Evolutionary conservation across 1,284 basidiomycete genomes (phyloP).

Genomic region (Takashimella koratensis): DNA sequence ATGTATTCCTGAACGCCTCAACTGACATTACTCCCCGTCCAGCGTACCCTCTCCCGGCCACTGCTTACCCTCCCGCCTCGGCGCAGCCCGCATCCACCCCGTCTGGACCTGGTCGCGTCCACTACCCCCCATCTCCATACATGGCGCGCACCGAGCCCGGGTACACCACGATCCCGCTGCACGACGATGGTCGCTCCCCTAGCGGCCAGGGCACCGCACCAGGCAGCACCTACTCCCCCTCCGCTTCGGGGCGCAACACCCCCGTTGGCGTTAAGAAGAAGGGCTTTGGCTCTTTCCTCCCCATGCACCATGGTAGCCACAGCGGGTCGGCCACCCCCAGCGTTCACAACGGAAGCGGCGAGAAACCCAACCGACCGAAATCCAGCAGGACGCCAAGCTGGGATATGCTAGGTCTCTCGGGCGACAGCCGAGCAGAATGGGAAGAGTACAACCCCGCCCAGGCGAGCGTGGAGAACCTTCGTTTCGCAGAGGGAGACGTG

Average conservation of each 20-base stretch:
- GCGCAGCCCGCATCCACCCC: background rate
- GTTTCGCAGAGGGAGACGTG: conserved; percentile 49
- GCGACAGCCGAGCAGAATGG: conserved; percentile 37
- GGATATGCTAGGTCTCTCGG: conserved; percentile 27
- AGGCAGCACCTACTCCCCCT: conserved; percentile 10
- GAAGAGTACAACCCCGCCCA: conserved; percentile 46
- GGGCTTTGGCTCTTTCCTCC: conserved; percentile 2
- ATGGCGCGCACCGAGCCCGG: conserved; percentile 5
- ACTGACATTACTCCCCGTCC: background rate
- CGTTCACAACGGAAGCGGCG: background rate
- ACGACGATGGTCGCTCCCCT: conserved; percentile 18
- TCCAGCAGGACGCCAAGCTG: conserved; percentile 15
- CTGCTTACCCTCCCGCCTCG: background rate
- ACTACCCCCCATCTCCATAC: conserved; percentile 38
- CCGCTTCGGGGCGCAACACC: conserved; percentile 19
- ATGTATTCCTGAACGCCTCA: background rate
- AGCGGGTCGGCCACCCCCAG: background rate
- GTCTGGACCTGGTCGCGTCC: conserved; percentile 17
- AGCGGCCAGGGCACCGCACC: conserved; percentile 3
- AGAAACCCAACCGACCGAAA: background rate
- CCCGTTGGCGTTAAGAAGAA: conserved; percentile 25
- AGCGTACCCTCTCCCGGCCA: background rate
- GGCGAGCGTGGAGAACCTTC: conserved; percentile 40
- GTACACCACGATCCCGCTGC: conserved; percentile 36
- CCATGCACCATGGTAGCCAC: background rate